These are phyloP conservation scores for Salmacisia buchloeana DNA, from an alignment of 1,284 basidiomycete genomes.

Conservation along the genomic window DNA sequence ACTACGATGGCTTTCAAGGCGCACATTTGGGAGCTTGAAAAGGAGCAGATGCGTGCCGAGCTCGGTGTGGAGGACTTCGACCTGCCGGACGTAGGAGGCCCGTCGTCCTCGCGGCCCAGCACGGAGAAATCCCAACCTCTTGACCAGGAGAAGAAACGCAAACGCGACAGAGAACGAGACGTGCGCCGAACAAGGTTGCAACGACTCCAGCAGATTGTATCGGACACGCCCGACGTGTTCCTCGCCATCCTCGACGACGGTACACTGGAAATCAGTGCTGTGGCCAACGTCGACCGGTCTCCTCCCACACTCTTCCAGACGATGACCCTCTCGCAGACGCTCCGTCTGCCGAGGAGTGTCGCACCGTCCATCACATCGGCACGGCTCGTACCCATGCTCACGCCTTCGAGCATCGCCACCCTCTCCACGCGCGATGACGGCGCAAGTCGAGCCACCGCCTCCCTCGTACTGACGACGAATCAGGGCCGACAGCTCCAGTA, in stretches of 20 bases:
- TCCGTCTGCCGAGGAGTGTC: background rate
- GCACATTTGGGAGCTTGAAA: conserved; percentile 67
- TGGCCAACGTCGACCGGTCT: conserved; percentile 4
- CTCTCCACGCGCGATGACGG: background rate
- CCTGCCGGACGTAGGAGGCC: background rate
- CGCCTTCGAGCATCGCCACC: background rate
- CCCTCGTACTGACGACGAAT: background rate
- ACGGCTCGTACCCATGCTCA: background rate
- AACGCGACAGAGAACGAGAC: background rate
- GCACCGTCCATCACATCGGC: background rate
- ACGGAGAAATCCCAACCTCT: conserved; percentile 14
- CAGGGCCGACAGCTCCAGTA: background rate
- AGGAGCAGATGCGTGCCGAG: conserved; percentile 52
- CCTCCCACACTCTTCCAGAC: conserved; percentile 5
- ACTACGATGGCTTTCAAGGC: conserved; percentile 67
- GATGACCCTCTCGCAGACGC: background rate
- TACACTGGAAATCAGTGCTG: background rate
- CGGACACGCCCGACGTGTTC: conserved; percentile 4
- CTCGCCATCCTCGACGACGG: background rate
- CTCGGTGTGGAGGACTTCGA: conserved; percentile 4
- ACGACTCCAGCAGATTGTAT: background rate
- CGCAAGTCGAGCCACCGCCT: background rate
- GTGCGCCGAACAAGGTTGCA: background rate
- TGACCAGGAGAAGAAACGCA: background rate
- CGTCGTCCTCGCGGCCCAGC: background rate